phyloP scores from a whole-genome alignment of 306 rosid genomes.

The Inga oerstediana region DNA sequence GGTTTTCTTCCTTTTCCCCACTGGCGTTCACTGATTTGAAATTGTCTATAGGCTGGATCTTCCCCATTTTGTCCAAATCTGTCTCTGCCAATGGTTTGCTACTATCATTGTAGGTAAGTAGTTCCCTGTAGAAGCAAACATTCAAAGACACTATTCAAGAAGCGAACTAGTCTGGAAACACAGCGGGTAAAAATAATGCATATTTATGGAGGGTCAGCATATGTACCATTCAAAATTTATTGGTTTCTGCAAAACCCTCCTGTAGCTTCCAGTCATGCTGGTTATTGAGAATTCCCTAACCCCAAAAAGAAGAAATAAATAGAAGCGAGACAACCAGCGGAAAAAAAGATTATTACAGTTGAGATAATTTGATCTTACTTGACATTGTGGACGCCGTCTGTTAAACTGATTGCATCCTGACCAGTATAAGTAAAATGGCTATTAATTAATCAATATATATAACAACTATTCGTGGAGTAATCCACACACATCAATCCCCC shows the following conservation, averaged over 20 bases:
- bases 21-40: conserved; percentile 35
- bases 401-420: conserved; percentile 80
- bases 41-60: conserved; percentile 41
- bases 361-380: conserved; percentile 56
- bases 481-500: background rate
- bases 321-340: background rate
- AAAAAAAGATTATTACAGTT: conserved; percentile 23
- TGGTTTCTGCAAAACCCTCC: conserved; percentile 88
- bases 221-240: conserved; percentile 76
- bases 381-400: conserved; percentile 64
- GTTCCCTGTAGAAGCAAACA: conserved; percentile 63
- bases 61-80: conserved; percentile 70
- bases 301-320: conserved; percentile 25
- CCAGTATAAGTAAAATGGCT: conserved; percentile 31
- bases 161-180: conserved; percentile 10
- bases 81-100: conserved; percentile 74
- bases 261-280: conserved; percentile 81
- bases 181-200: background rate
- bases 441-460: conserved; percentile 15
- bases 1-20: conserved; percentile 42
- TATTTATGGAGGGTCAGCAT: conserved; percentile 16
- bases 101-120: conserved; percentile 68
- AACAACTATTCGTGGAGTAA: conserved; percentile 14
- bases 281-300: conserved; percentile 93
- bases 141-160: conserved; percentile 22